Evolutionary conservation across 2,329 filamentous ascomycete genomes (phyloP).

Genomic region (Botryotinia calthae): DNA sequence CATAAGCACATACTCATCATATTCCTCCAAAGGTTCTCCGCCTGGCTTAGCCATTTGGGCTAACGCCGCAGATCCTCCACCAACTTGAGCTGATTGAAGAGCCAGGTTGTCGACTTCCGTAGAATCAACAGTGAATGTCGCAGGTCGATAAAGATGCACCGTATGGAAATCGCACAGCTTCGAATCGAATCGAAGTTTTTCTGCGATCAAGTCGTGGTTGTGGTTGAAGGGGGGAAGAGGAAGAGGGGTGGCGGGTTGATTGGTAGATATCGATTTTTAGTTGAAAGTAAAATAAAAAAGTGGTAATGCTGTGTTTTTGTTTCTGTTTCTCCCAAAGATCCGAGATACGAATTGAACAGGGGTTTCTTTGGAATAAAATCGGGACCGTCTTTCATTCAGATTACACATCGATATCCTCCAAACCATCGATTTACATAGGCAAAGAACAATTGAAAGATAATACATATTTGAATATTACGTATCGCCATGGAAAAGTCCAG

Average conservation of each 20-base stretch:
- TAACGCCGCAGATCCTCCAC: conserved; percentile 64
- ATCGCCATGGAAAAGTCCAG: background rate
- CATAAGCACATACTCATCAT: conserved; percentile 53
- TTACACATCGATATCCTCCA: background rate
- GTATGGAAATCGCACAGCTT: background rate
- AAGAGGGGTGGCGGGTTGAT: conserved; percentile 3
- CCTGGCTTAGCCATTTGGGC: conserved; percentile 68
- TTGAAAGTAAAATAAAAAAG: conserved; percentile 14
- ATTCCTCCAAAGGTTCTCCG: conserved; percentile 62
- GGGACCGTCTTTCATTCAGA: background rate
- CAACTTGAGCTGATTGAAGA: conserved; percentile 58
- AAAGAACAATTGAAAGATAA: background rate
- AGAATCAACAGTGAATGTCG: conserved; percentile 16
- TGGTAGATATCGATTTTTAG: conserved; percentile 8
- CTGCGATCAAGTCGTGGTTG: conserved; percentile 1
- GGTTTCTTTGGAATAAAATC: background rate
- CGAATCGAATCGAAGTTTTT: conserved; percentile 2
- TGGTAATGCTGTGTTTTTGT: conserved; percentile 10
- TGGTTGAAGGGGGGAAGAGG: background rate
- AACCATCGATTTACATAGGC: background rate
- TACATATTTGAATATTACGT: conserved; percentile 5
- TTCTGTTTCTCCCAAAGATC: background rate
- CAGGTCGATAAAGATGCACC: background rate
- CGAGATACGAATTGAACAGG: background rate
- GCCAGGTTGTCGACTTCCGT: conserved; percentile 54